phyloP scores from a whole-genome alignment of 148 eudicot species.

The Chenopodium album region DNA sequence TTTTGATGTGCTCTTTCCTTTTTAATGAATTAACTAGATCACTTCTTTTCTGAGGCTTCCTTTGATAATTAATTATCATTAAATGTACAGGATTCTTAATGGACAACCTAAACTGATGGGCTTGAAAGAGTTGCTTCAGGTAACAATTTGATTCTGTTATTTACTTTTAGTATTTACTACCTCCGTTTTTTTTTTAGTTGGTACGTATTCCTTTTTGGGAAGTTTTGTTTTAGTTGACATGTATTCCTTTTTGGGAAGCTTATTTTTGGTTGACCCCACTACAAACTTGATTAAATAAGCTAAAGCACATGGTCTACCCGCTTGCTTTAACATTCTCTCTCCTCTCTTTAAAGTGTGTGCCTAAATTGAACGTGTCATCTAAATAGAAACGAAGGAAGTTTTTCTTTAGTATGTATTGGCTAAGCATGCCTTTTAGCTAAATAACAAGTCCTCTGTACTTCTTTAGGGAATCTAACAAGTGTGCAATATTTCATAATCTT shows the following conservation, averaged over 20 bases:
- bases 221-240: too few relatives aligned
- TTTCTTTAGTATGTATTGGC: neutral
- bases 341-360: too few relatives aligned
- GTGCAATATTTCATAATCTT: neutral
- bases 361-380: too few relatives aligned
- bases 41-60: neutral
- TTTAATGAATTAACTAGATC: neutral
- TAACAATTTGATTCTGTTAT: constrained; percentile 30
- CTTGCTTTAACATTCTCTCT: too few relatives aligned
- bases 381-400: too few relatives aligned
- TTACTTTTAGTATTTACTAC: neutral
- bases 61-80: neutral
- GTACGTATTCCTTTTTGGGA: too few relatives aligned
- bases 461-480: neutral
- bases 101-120: constrained; percentile 93
- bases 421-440: too few relatives aligned
- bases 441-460: neutral
- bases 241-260: too few relatives aligned
- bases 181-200: too few relatives aligned
- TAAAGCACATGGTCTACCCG: too few relatives aligned
- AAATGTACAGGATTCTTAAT: constrained; percentile 66
- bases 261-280: too few relatives aligned
- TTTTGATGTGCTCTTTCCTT: neutral
- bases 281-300: too few relatives aligned
- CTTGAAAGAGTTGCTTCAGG: constrained; percentile 85